These are phyloP conservation scores for Penicillium lagena DNA, from an alignment of 495 filamentous ascomycete genomes.

Conservation along the genomic window DNA sequence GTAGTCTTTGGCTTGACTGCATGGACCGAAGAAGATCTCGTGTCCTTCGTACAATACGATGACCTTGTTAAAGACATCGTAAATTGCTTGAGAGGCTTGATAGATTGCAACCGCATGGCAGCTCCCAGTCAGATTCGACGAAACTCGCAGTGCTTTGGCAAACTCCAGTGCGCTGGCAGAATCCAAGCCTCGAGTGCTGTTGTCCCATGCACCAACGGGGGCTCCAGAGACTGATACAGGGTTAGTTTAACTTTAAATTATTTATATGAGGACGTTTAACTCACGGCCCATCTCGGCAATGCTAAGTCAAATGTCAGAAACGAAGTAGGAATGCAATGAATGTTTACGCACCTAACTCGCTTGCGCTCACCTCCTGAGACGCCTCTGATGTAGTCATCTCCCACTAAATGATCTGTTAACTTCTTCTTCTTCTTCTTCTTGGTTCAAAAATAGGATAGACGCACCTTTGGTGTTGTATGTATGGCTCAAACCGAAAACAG, in stretches of 20 bases:
- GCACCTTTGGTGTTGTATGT: slow-evolving; percentile 48
- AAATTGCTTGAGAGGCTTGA: slow-evolving; percentile 82
- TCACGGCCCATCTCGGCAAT: slow-evolving; percentile 53
- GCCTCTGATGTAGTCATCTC: slow-evolving; percentile 49
- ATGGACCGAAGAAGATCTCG: slow-evolving; percentile 63
- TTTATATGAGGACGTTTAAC: slow-evolving; percentile 37
- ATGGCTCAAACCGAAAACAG: slow-evolving; percentile 54
- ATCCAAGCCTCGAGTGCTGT: slow-evolving; percentile 78
- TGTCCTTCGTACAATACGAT: slow-evolving; percentile 57
- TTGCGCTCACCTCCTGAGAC: slow-evolving; percentile 83
- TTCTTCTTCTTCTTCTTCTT: slow-evolving; percentile 12
- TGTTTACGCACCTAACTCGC: slow-evolving; percentile 34
- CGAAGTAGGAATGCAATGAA: neutral
- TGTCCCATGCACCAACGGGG: slow-evolving; percentile 75
- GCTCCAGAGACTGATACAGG: slow-evolving; percentile 54
- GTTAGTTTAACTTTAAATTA: slow-evolving; percentile 25
- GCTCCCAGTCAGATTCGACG: slow-evolving; percentile 66
- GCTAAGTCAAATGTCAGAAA: slow-evolving; percentile 19
- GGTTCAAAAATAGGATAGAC: slow-evolving; percentile 2
- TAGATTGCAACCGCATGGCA: slow-evolving; percentile 79
- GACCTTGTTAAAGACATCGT: slow-evolving; percentile 58
- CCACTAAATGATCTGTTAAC: slow-evolving; percentile 34
- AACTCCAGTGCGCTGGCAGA: slow-evolving; percentile 73
- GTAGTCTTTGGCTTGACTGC: slow-evolving; percentile 51
- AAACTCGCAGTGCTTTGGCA: slow-evolving; percentile 62